A percentile compares a stretch with the other conserved stretches of the same genome.
Conservation (phyloP, 2,329 filamentous ascomycete genomes). For the Rhynchosporium secalis region DNA sequence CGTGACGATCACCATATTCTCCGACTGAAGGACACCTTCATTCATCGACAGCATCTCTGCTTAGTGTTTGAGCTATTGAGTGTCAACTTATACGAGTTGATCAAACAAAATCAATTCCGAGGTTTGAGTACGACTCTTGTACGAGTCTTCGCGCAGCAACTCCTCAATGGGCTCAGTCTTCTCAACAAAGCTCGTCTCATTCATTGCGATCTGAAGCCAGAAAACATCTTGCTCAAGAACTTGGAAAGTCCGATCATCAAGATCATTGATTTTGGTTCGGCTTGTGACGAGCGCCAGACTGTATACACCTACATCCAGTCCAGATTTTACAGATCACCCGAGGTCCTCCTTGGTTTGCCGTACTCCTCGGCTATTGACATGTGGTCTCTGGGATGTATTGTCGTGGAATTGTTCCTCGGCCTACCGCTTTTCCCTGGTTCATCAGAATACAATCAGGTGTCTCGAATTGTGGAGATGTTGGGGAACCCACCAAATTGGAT, state of each 20-base stretch:
- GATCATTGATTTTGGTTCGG: slow-evolving; percentile 98
- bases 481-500: slow-evolving; percentile 97
- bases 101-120: slow-evolving; percentile 99
- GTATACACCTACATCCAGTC: slow-evolving; percentile 99
- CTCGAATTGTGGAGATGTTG: slow-evolving; percentile 96
- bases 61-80: slow-evolving; percentile 94
- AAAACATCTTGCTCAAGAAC: slow-evolving; percentile 97
- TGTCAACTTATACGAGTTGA: slow-evolving; percentile 96
- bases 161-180: slow-evolving; percentile 87
- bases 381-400: slow-evolving; percentile 98
- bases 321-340: slow-evolving; percentile 93
- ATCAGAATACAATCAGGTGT: slow-evolving; percentile 98
- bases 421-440: slow-evolving; percentile 94
- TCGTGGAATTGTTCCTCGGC: slow-evolving; percentile 94
- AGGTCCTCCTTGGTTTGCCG: slow-evolving; percentile 90
- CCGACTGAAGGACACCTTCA: slow-evolving; percentile 95
- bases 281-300: slow-evolving; percentile 96
- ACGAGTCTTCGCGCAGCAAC: slow-evolving; percentile 93
- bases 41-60: slow-evolving; percentile 94
- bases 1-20: slow-evolving; percentile 97
- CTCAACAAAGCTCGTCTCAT: slow-evolving; percentile 96
- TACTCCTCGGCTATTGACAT: slow-evolving; percentile 99
- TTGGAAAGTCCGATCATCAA: slow-evolving; percentile 99
- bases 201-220: slow-evolving; percentile 96
- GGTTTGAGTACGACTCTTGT: slow-evolving; percentile 95